Base-by-base conservation (phyloP, 2,329 filamentous ascomycete genomes). In the Amesomyces nigricolor region DNA sequence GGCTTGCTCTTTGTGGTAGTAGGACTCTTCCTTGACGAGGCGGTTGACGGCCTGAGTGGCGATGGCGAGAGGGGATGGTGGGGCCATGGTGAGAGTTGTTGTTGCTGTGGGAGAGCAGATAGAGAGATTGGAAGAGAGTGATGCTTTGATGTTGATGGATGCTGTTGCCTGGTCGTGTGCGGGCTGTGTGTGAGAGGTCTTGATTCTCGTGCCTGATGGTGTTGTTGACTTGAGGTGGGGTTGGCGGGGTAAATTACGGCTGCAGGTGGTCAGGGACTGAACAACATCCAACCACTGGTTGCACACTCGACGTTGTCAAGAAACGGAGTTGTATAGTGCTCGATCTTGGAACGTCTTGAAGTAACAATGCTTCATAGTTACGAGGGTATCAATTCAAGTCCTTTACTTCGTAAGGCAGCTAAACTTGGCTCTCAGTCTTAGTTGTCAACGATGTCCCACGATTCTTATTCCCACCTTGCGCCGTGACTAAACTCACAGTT, bases 11-110 rank as follows among this genome's bases (percentile, higher is more conserved):
- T 87, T 87, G 77, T 91, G 87, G 75, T 99, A 97, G 65, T 86
- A 92, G 39, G 81, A 77, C 71, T 96, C 89, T 72, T 99, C 94
- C 72, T 95, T 96, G 62, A 96, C 82, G 47, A 97, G 82, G 57
- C 94, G 89, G 65, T 81, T 78, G 63, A 97, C 83, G 17, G 89
- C 84, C 59, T 86, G 82, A 22, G 89, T 94, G 44, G 87, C 85
- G 68, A 96, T 94, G 65, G 82, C 73, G 69, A 96, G 83, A 63
- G 85, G 80, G 1, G 86, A 85, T 44, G 88, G 88, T 32, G 89
- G 79, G 3, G 89, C 80, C 91, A 96, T 96, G 48, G 49, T 57
- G 22, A n/a, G 9, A n/a, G 10, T n/a, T 11, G 22, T 26, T 29
- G 37, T 32, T 9, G 32, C 4, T 10, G 30, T 32, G 9, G 9